Percentiles rank a stretch among this genome's conserved stretches.
These are phyloP conservation scores for Neoboletus magnificus DNA, from an alignment of 768 basidiomycete genomes.

Conservation along the genomic window DNA sequence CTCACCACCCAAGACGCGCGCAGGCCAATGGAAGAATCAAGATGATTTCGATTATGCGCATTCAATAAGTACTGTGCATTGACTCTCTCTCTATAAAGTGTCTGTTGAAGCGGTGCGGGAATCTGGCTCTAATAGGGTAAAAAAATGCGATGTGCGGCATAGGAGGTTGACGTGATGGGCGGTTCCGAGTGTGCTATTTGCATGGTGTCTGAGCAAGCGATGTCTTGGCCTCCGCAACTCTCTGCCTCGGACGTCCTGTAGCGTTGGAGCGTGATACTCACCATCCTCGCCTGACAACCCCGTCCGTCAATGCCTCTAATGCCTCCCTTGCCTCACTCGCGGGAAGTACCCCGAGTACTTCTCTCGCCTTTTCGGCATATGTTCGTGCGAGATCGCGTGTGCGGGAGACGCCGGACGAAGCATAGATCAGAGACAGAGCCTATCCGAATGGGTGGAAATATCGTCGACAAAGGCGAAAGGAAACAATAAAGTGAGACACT, in stretches of 20 bases:
- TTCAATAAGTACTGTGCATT: not conserved
- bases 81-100: constrained; percentile 1
- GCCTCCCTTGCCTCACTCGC: constrained; percentile 77
- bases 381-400: constrained; percentile 71
- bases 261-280: constrained; percentile 18
- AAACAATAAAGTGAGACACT: constrained; percentile 17
- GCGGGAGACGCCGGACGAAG: constrained; percentile 72
- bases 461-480: not conserved
- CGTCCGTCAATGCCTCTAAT: constrained; percentile 67
- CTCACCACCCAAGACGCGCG: not conserved
- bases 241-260: not conserved
- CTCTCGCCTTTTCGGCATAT: constrained; percentile 76
- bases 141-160: not conserved
- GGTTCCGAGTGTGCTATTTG: not conserved
- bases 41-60: not conserved
- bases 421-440: constrained; percentile 57
- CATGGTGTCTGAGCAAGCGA: not conserved
- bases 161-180: not conserved
- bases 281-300: constrained; percentile 60
- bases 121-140: not conserved
- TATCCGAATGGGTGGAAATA: constrained; percentile 26
- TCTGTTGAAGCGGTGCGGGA: not conserved
- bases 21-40: not conserved
- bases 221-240: not conserved
- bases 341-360: constrained; percentile 66